Evolutionary conservation across 257 asterid species (phyloP).

Genomic region (Solanum appendiculatum): DNA sequence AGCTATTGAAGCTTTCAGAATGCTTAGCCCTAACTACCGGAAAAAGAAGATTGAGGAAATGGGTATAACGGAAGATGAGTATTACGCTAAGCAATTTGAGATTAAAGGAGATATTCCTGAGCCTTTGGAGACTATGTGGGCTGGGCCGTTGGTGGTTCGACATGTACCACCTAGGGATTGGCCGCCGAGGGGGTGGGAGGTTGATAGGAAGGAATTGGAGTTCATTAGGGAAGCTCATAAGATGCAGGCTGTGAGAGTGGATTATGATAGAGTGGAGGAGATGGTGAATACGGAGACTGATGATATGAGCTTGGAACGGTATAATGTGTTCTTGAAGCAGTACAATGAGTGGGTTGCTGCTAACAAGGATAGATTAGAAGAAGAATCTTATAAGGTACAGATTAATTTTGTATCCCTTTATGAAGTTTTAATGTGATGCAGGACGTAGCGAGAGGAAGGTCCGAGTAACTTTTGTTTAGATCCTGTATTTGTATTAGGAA

Average conservation of each 20-base stretch:
- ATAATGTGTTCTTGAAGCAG: conserved; percentile 80
- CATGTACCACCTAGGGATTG: conserved; percentile 86
- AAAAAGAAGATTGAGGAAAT: conserved; percentile 50
- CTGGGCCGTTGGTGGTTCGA: conserved; percentile 70
- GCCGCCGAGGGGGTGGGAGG: conserved; percentile 97
- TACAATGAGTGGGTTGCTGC: conserved; percentile 79
- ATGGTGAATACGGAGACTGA: conserved; percentile 29
- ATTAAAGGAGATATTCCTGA: conserved; percentile 80
- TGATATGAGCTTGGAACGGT: conserved; percentile 64
- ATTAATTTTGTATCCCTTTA: not conserved
- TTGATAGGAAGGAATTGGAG: conserved; percentile 73
- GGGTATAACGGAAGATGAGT: conserved; percentile 88
- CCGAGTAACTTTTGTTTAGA: too few species aligned
- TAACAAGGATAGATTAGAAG: conserved; percentile 67
- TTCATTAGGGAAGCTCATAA: conserved; percentile 80
- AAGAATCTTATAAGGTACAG: conserved; percentile 73
- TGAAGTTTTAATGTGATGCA: not conserved
- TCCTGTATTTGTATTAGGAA: too few species aligned
- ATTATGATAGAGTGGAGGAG: conserved; percentile 55
- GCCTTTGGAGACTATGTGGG: conserved; percentile 59
- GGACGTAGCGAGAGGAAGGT: not conserved
- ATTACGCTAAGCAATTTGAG: conserved; percentile 81
- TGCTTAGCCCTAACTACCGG: conserved; percentile 68
- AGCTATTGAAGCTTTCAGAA: conserved; percentile 70
- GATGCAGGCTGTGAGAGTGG: conserved; percentile 36